Percentiles rank a stretch among this genome's conserved stretches.
phyloP scores from a whole-genome alignment of 805 yeast genomes.

The Kodamaea laetipori region DNA sequence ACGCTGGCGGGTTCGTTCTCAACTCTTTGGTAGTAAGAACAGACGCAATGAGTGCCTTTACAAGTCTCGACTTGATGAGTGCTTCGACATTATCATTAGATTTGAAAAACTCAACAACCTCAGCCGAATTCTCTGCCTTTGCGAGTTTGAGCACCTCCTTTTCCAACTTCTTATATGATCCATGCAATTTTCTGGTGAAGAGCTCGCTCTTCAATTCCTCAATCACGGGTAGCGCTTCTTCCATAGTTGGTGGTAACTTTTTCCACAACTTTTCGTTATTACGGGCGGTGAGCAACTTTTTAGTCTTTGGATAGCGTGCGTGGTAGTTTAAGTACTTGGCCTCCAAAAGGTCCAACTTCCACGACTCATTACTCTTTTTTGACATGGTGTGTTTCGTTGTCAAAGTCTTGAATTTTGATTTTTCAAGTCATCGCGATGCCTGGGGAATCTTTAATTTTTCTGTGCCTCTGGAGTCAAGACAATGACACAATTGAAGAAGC shows the following conservation, averaged over 20 bases:
- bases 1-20: conserved; percentile 36
- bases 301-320: conserved; percentile 54
- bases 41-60: conserved; percentile 29
- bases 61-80: conserved; percentile 35
- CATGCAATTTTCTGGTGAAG: conserved; percentile 52
- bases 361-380: conserved; percentile 42
- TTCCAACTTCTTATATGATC: conserved; percentile 42
- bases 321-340: conserved; percentile 43
- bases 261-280: conserved; percentile 43
- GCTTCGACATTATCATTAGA: conserved; percentile 21
- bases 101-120: conserved; percentile 25
- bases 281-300: conserved; percentile 47
- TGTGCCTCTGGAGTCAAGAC: neutral
- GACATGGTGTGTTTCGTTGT: conserved; percentile 7
- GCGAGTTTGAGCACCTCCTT: conserved; percentile 36
- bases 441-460: conserved; percentile 6
- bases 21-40: conserved; percentile 33
- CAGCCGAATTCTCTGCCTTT: conserved; percentile 17
- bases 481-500: conserved; percentile 14
- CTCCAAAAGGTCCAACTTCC: conserved; percentile 61
- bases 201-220: conserved; percentile 44
- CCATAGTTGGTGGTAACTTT: conserved; percentile 40
- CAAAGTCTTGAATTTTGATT: conserved; percentile 1
- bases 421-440: conserved; percentile 11
- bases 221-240: conserved; percentile 50